phyloP scores from a whole-genome alignment of 306 rosid species.

The Malus domestica region DNA sequence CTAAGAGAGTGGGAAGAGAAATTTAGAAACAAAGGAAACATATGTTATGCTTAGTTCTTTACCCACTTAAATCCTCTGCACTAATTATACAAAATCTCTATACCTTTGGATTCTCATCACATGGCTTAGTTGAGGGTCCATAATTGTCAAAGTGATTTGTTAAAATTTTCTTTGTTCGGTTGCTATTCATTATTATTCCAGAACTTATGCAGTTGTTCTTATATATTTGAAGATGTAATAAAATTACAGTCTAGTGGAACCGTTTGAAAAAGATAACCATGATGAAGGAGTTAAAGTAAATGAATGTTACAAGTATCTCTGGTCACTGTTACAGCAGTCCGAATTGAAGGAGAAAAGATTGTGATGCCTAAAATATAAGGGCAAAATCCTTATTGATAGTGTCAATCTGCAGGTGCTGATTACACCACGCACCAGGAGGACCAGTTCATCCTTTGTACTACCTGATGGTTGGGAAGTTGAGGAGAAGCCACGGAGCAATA shows the following conservation, averaged over 20 bases:
- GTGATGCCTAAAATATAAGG: background rate
- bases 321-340: background rate
- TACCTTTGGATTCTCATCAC: background rate
- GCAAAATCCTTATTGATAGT: slow-evolving; percentile 1
- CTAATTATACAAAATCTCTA: background rate
- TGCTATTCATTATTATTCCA: background rate
- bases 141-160: background rate
- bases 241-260: background rate
- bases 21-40: background rate
- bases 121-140: background rate
- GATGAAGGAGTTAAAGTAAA: background rate
- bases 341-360: background rate
- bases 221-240: background rate
- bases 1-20: background rate
- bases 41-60: background rate
- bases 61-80: background rate
- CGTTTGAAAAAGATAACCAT: background rate
- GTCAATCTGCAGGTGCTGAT: slow-evolving; percentile 22
- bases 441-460: slow-evolving; percentile 16
- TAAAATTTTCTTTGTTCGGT: background rate
- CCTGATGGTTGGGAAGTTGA: slow-evolving; percentile 36
- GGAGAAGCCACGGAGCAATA: slow-evolving; percentile 19
- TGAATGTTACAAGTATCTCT: background rate
- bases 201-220: background rate
- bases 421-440: background rate